These are phyloP conservation scores for Dactylellina haptotyla DNA, from an alignment of 2,329 filamentous ascomycete species.

Conservation along the genomic window DNA sequence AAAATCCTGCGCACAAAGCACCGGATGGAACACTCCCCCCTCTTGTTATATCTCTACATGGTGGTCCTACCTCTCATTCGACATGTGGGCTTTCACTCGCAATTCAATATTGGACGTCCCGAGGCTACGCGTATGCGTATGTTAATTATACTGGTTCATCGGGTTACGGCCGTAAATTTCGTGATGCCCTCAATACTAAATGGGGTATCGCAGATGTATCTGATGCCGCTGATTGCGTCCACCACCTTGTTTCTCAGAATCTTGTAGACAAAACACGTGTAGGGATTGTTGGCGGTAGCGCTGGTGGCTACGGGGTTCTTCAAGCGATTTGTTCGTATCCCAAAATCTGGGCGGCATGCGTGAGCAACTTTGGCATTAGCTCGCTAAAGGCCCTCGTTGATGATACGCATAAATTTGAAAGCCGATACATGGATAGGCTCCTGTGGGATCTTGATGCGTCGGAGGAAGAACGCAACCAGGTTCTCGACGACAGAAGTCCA, in stretches of 20 bases:
- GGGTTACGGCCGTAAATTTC: slow-evolving; percentile 66
- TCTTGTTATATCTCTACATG: slow-evolving; percentile 66
- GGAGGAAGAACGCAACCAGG: slow-evolving; percentile 62
- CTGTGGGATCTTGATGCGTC: slow-evolving; percentile 61
- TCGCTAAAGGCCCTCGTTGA: slow-evolving; percentile 65
- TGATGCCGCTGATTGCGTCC: slow-evolving; percentile 65
- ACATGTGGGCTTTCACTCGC: slow-evolving; percentile 64
- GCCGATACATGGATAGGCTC: slow-evolving; percentile 65
- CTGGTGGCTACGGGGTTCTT: slow-evolving; percentile 68
- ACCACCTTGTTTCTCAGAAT: slow-evolving; percentile 61
- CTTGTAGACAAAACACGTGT: slow-evolving; percentile 62
- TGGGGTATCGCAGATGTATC: slow-evolving; percentile 67
- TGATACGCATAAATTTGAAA: slow-evolving; percentile 70
- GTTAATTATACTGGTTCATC: slow-evolving; percentile 68
- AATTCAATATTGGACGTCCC: slow-evolving; percentile 67
- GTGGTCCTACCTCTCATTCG: slow-evolving; percentile 65
- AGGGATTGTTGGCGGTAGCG: slow-evolving; percentile 66
- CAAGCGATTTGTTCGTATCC: slow-evolving; percentile 65
- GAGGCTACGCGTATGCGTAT: slow-evolving; percentile 67
- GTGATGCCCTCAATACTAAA: slow-evolving; percentile 64
- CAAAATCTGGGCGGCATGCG: slow-evolving; percentile 65
- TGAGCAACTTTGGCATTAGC: slow-evolving; percentile 67
- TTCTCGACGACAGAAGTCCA: slow-evolving; percentile 66
- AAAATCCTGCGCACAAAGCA: slow-evolving; percentile 63
- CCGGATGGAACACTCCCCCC: slow-evolving; percentile 63